Conservation (phyloP, 2,329 filamentous ascomycete species). For the Aspergillus brunneoviolaceus region DNA sequence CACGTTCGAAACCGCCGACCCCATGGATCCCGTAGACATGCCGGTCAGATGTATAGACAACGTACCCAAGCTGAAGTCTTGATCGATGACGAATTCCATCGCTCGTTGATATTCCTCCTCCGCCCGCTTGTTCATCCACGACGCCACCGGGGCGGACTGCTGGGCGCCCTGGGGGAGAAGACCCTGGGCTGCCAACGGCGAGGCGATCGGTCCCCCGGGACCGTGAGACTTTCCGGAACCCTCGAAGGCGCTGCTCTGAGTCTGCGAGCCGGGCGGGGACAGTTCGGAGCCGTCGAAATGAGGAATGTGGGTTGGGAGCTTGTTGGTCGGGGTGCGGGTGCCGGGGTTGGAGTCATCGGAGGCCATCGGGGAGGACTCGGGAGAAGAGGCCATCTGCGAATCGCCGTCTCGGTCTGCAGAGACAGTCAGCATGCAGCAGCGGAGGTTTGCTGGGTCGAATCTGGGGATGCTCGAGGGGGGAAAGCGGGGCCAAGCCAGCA, state of each 20-base stretch:
- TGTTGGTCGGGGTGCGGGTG: conserved; percentile 44
- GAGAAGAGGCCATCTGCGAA: conserved; percentile 56
- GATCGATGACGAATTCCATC: conserved; percentile 52
- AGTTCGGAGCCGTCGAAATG: conserved; percentile 44
- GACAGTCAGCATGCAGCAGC: neutral
- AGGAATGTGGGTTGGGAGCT: conserved; percentile 21
- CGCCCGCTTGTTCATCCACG: conserved; percentile 58
- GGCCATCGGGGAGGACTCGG: conserved; percentile 35
- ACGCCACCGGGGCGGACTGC: conserved; percentile 45
- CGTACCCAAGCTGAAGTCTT: conserved; percentile 51
- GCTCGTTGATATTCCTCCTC: conserved; percentile 56
- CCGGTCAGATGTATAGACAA: conserved; percentile 1
- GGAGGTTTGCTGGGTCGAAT: conserved; percentile 3
- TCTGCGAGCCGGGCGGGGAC: conserved; percentile 57
- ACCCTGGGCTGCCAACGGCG: conserved; percentile 1
- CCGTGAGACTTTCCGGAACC: neutral
- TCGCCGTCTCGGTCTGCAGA: conserved; percentile 53
- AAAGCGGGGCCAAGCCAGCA: neutral
- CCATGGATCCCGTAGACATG: neutral
- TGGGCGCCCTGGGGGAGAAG: conserved; percentile 6
- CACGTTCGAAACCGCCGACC: neutral
- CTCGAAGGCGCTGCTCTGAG: conserved; percentile 7
- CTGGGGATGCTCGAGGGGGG: neutral
- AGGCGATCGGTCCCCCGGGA: neutral
- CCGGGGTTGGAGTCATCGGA: conserved; percentile 43